Evolutionary conservation across 768 basidiomycete species (phyloP), one percentile per base, ranked within the genome.

Genomic region (Dentipellis fragilis): DNA sequence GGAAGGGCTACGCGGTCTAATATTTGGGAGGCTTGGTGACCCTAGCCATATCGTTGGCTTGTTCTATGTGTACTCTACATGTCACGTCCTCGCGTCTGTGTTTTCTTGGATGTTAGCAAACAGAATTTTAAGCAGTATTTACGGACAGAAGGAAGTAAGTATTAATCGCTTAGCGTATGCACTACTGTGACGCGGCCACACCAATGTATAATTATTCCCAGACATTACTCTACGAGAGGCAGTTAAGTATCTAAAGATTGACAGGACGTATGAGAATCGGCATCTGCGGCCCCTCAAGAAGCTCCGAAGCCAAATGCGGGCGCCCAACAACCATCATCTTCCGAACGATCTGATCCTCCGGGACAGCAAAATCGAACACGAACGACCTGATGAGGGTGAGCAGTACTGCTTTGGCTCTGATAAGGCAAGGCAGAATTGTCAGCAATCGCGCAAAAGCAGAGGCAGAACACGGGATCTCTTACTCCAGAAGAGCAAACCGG

Each of bases 331-430:
- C 29, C 34, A 57, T 47, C 17, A 52, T 52, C 51, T 23, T 53
- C 40, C 53, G 19, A 10, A 39, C 29, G 22, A 63, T 58, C 5
- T 55, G 48, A 10, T 34, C 54, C 10, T 55, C 35, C 8, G 42
- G 40, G 21, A 57, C 34, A 0, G 57, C 59, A 8, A 63, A 53
- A 22, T 57, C 58, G 36, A 64, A 64, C 16, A 58, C 60, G 49
- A 66, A 66, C 9, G 65, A 49, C 14, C 65, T 65, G 21, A 64
- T 50, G 23, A 66, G 56, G 11, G 58, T 52, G 50, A 66, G 66
- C 5, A 66, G 1, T 19, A 66, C 42, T 0, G 65, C 63, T 38
- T 66, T 66, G 49, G 56, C 60, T 57, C 65, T 66, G 35, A 4
- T 23, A 17, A 11, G 17, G 16, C 16, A 5, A 29, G n/a, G n/a